Percentiles rank a stretch among this genome's conserved stretches.
phyloP scores from a whole-genome alignment of 768 basidiomycete species.

The Chalciporus piperatus region DNA sequence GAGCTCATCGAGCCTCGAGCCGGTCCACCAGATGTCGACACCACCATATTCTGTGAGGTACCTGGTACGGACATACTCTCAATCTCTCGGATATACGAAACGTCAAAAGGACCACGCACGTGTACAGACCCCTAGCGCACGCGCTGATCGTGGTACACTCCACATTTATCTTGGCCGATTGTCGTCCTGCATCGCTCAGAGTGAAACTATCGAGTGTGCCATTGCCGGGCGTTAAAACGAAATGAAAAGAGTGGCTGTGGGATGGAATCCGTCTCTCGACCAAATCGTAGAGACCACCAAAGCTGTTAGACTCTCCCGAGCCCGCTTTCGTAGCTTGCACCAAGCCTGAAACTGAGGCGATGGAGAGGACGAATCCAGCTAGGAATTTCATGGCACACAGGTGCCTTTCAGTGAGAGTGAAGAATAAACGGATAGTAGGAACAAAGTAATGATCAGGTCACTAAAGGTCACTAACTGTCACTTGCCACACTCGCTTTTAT shows the following conservation, averaged over 20 bases:
- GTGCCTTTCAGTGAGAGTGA: background rate
- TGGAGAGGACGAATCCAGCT: background rate
- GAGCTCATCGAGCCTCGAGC: conserved; percentile 36
- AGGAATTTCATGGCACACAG: conserved; percentile 1
- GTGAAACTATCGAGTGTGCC: conserved; percentile 30
- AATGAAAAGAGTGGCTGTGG: conserved; percentile 32
- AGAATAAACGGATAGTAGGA: too few species aligned
- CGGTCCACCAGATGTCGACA: conserved; percentile 45
- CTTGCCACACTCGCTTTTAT: too few species aligned
- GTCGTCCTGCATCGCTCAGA: conserved; percentile 27
- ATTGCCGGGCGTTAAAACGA: conserved; percentile 24
- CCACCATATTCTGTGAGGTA: conserved; percentile 37
- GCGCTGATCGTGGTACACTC: conserved; percentile 36
- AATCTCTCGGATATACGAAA: background rate
- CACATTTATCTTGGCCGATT: conserved; percentile 23
- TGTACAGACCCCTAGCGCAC: conserved; percentile 38
- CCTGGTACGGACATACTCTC: conserved; percentile 9
- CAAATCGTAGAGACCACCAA: conserved; percentile 35
- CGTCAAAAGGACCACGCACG: conserved; percentile 22
- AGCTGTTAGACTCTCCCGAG: background rate
- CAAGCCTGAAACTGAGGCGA: background rate
- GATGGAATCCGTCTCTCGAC: conserved; percentile 35
- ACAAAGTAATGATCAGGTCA: background rate
- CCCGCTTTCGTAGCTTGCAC: background rate
- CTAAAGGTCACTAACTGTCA: too few species aligned